Evolutionary conservation across 176 grass and related monocot genomes (phyloP).

Genomic region (Dactylis glomerata): DNA sequence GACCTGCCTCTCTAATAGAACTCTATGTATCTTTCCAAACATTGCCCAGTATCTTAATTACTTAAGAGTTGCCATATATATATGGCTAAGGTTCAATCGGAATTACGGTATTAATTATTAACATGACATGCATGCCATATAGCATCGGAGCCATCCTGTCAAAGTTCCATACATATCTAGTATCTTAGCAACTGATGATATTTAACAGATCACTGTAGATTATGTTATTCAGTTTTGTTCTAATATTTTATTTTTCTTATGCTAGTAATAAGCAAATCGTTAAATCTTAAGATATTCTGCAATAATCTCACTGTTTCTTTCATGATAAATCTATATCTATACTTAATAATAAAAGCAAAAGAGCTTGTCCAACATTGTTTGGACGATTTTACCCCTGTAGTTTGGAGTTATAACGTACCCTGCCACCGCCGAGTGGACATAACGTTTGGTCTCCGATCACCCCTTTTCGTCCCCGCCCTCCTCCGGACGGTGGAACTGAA

Average conservation of each 20-base stretch:
- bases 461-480: too few species aligned
- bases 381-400: too few species aligned
- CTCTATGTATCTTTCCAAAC: not conserved
- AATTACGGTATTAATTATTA: slow-evolving; percentile 14
- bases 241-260: slow-evolving; percentile 24
- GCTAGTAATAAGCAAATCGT: slow-evolving; percentile 5
- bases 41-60: not conserved
- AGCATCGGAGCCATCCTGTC: not conserved
- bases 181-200: slow-evolving; percentile 23
- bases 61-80: not conserved
- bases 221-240: not conserved
- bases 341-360: too few species aligned
- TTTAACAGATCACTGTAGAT: not conserved
- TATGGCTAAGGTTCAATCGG: not conserved
- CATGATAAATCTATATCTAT: too few species aligned
- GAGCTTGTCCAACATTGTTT: too few species aligned
- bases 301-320: not conserved
- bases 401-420: too few species aligned
- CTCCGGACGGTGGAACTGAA: too few species aligned
- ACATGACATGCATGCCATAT: not conserved
- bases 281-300: not conserved
- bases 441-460: too few species aligned
- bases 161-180: not conserved
- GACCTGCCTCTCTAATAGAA: not conserved
- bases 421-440: too few species aligned